A percentile compares a stretch with the other conserved stretches of the same genome.
Conservation (phyloP, 176 grass and related monocot species). For the Bonia amplexicaulis region DNA sequence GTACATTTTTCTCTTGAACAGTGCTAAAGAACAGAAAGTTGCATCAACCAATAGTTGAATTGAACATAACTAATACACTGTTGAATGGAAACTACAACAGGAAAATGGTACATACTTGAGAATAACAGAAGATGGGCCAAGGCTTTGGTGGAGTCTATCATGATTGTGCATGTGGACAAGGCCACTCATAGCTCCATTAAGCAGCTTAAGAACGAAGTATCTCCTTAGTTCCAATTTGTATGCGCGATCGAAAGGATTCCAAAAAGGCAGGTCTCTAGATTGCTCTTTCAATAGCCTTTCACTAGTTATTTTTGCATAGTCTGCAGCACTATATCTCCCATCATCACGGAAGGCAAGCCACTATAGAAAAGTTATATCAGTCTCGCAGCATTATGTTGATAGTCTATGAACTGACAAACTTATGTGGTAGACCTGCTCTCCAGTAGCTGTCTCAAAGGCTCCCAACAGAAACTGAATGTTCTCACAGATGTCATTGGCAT, state of each 20-base stretch:
- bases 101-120: constrained; percentile 56
- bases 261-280: constrained; percentile 31
- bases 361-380: constrained; percentile 35
- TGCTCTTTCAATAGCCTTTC: constrained; percentile 49
- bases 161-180: constrained; percentile 74
- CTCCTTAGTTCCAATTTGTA: constrained; percentile 69
- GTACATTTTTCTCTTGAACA: constrained; percentile 57
- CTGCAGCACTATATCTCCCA: constrained; percentile 82
- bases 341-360: constrained; percentile 87
- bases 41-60: constrained; percentile 6
- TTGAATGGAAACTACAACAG: constrained; percentile 12
- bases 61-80: not conserved
- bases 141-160: constrained; percentile 90
- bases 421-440: constrained; percentile 68
- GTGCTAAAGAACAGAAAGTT: constrained; percentile 51
- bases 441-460: constrained; percentile 86
- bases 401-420: constrained; percentile 6
- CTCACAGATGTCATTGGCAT: constrained; percentile 46
- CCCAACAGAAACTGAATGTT: constrained; percentile 88
- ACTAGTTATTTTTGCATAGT: constrained; percentile 68
- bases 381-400: not conserved
- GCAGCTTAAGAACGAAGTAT: constrained; percentile 82
- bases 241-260: constrained; percentile 53
- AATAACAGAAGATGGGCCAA: constrained; percentile 83
- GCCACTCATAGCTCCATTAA: constrained; percentile 84